Percentiles rank a stretch among this genome's conserved stretches.
Evolutionary conservation across 2,329 filamentous ascomycete genomes (phyloP).

Genomic region (Cercospora canescens): DNA sequence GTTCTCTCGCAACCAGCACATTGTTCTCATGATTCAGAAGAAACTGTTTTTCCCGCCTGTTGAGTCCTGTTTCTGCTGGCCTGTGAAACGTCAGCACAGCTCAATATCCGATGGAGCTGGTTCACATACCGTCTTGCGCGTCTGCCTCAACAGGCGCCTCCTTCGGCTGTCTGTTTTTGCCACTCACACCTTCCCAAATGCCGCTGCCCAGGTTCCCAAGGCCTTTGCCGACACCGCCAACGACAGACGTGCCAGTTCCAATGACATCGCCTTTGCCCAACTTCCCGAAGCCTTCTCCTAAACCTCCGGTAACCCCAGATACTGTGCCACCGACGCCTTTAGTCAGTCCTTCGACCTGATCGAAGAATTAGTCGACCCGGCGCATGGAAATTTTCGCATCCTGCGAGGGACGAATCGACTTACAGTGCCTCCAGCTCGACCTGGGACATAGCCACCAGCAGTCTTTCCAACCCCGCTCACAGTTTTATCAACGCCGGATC

Average conservation of each 20-base stretch:
- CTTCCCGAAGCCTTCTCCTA: conserved; percentile 48
- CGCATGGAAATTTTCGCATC: background rate
- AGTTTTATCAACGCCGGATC: conserved; percentile 28
- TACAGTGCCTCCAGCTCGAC: conserved; percentile 43
- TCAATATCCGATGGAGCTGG: background rate
- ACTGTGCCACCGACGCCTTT: conserved; percentile 45
- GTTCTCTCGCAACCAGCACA: conserved; percentile 5
- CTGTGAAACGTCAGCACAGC: background rate
- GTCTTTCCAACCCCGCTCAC: conserved; percentile 32
- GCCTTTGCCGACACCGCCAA: conserved; percentile 41
- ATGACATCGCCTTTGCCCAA: conserved; percentile 47
- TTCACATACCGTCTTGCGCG: conserved; percentile 6
- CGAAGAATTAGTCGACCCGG: background rate
- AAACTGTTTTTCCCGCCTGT: conserved; percentile 12
- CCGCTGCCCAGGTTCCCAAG: conserved; percentile 32
- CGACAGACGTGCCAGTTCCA: conserved; percentile 42
- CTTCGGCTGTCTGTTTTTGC: conserved; percentile 28
- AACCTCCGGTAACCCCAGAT: conserved; percentile 37
- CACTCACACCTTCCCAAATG: conserved; percentile 35
- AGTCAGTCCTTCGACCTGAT: conserved; percentile 38
- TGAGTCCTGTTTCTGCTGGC: conserved; percentile 5
- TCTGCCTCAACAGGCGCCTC: conserved; percentile 15
- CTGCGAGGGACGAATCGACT: background rate
- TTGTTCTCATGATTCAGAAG: conserved; percentile 9
- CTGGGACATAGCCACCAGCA: conserved; percentile 39